phyloP scores from a whole-genome alignment of 2,329 filamentous ascomycete species.

The Talaromyces verruculosus region DNA sequence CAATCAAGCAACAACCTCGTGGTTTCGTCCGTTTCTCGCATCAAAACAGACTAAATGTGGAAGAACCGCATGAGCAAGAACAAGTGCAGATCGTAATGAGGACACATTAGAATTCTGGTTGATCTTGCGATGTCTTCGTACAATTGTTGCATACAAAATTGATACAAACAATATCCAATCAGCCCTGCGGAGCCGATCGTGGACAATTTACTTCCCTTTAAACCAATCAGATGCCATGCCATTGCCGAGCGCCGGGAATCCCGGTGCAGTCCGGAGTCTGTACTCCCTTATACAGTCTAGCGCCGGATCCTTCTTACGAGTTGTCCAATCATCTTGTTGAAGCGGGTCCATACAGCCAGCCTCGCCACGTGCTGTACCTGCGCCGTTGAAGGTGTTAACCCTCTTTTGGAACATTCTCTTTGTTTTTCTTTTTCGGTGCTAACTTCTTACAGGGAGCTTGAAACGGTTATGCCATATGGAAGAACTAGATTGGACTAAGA shows the following conservation, averaged over 20 bases:
- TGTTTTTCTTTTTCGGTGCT: neutral
- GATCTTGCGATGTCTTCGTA: neutral
- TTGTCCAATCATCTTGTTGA: neutral
- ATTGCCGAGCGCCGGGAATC: neutral
- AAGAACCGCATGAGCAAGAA: neutral
- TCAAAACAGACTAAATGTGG: neutral
- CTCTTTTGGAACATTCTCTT: neutral
- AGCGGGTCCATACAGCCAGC: neutral
- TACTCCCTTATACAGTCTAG: neutral
- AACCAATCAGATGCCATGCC: neutral
- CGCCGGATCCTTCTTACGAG: neutral
- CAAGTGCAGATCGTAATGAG: neutral
- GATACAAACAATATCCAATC: neutral
- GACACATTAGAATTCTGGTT: neutral
- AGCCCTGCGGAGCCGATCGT: constrained; percentile 1
- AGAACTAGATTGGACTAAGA: neutral
- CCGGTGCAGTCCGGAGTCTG: neutral
- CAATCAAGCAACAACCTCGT: neutral
- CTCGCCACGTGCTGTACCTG: neutral
- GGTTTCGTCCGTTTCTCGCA: too few relatives aligned
- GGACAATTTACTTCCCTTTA: neutral
- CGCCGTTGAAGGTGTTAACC: neutral
- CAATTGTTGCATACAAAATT: neutral
- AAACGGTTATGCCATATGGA: neutral
- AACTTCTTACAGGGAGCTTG: neutral